These are phyloP conservation scores for Citrus unshiu DNA, from an alignment of 345 rosid species.

Conservation along the genomic window DNA sequence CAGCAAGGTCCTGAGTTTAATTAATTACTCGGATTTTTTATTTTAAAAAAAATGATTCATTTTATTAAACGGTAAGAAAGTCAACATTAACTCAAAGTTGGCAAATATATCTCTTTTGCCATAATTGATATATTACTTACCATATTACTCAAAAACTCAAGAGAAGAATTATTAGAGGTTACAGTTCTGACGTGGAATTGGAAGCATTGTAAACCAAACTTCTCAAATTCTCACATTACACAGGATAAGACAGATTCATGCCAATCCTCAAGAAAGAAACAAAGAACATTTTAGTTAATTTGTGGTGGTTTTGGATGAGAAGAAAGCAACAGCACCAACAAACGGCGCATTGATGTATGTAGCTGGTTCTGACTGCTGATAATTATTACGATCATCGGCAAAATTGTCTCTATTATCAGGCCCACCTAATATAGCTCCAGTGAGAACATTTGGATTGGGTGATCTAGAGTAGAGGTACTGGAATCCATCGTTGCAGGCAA, in stretches of 20 bases:
- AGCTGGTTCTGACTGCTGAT: slow-evolving; percentile 72
- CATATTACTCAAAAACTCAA: no score
- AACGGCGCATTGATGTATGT: slow-evolving; percentile 76
- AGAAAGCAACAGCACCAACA: slow-evolving; percentile 67
- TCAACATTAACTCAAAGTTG: no score
- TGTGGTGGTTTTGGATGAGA: slow-evolving; percentile 24
- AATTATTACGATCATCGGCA: slow-evolving; percentile 55
- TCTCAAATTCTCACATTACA: not conserved
- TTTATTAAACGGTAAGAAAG: no score
- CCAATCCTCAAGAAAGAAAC: not conserved
- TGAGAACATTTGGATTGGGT: slow-evolving; percentile 58
- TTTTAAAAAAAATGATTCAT: no score
- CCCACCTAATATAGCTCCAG: slow-evolving; percentile 64
- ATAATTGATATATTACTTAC: not conserved
- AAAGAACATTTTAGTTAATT: not conserved
- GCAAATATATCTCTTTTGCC: not conserved
- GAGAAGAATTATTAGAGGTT: not conserved
- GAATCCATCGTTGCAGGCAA: slow-evolving; percentile 51
- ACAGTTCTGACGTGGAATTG: not conserved
- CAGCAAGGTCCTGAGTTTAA: no score
- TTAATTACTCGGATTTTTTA: no score
- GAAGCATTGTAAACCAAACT: not conserved
- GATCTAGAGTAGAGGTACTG: slow-evolving; percentile 45
- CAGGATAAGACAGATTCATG: not conserved
- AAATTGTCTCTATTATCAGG: slow-evolving; percentile 57